Evolutionary conservation across 164 flowering plant species (phyloP).

Genomic region (Vitis cinerea): DNA sequence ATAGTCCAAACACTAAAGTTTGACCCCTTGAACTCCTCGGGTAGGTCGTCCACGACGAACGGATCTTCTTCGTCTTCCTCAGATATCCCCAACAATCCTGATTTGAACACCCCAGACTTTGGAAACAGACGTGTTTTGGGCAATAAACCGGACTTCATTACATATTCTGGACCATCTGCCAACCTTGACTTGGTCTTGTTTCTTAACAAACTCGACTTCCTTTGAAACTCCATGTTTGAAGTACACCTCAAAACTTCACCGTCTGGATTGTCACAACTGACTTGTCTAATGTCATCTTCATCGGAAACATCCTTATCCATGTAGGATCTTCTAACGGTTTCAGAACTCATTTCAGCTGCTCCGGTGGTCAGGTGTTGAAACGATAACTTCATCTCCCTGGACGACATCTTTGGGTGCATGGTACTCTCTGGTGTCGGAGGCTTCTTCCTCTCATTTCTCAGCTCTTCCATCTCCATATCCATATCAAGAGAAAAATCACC

Average conservation of each 20-base stretch:
- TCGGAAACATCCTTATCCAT: background rate
- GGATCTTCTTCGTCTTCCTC: slow-evolving; percentile 50
- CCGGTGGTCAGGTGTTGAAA: slow-evolving; percentile 12
- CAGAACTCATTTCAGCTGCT: background rate
- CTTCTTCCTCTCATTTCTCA: background rate
- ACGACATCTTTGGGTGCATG: background rate
- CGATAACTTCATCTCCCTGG: slow-evolving; percentile 26
- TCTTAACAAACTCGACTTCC: slow-evolving; percentile 14
- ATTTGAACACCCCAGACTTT: slow-evolving; percentile 9
- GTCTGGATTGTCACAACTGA: background rate
- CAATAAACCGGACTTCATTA: too few relatives aligned
- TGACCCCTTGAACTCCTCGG: slow-evolving; percentile 33
- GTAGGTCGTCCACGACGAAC: slow-evolving; percentile 43
- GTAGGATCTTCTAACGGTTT: slow-evolving; percentile 10
- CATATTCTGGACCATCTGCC: slow-evolving; percentile 16
- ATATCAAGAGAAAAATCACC: slow-evolving; percentile 37
- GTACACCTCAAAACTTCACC: slow-evolving; percentile 33
- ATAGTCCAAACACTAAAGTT: slow-evolving; percentile 21
- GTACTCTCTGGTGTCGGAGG: slow-evolving; percentile 21
- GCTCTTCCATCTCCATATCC: slow-evolving; percentile 40
- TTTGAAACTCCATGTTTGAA: slow-evolving; percentile 26
- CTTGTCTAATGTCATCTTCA: background rate
- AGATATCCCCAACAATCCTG: slow-evolving; percentile 4
- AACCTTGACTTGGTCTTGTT: slow-evolving; percentile 41
- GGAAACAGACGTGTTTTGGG: slow-evolving; percentile 10